phyloP scores from a whole-genome alignment of 352 stramenopile genomes.

The Globisporangium acanthophoron region DNA sequence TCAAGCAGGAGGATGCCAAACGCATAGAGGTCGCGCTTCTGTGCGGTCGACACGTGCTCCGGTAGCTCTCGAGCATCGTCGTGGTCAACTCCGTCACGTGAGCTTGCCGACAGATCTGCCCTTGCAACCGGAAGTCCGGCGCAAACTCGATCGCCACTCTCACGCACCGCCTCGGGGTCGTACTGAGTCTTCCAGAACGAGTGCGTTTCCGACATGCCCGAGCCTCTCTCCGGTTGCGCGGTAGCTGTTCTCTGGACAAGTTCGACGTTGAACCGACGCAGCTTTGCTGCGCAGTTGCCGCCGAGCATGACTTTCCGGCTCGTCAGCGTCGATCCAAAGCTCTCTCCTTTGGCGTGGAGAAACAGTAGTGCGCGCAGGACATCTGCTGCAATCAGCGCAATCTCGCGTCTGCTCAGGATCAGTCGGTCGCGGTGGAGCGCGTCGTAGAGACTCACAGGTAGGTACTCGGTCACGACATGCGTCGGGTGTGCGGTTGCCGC shows the following conservation, averaged over 20 bases:
- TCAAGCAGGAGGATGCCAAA: slow-evolving; percentile 69
- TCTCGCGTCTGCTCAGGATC: slow-evolving; percentile 26
- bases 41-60: neutral
- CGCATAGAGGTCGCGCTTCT: slow-evolving; percentile 43
- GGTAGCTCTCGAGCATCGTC: neutral
- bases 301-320: slow-evolving; percentile 66
- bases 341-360: slow-evolving; percentile 29
- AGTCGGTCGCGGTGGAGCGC: slow-evolving; percentile 42
- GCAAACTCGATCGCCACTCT: neutral
- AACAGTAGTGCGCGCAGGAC: slow-evolving; percentile 37
- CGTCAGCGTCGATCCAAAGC: slow-evolving; percentile 45
- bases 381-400: slow-evolving; percentile 38
- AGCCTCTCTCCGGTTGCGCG: neutral
- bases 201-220: neutral
- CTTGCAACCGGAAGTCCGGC: neutral
- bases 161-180: neutral
- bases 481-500: neutral
- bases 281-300: slow-evolving; percentile 28
- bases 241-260: slow-evolving; percentile 7
- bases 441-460: slow-evolving; percentile 46
- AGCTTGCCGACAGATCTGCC: too few species aligned
- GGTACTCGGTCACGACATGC: slow-evolving; percentile 38
- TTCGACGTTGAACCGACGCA: slow-evolving; percentile 51
- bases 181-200: slow-evolving; percentile 15
- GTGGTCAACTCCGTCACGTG: neutral